Base-by-base conservation (phyloP, 2,329 filamentous ascomycete genomes). In the Ilyonectria sp. region DNA sequence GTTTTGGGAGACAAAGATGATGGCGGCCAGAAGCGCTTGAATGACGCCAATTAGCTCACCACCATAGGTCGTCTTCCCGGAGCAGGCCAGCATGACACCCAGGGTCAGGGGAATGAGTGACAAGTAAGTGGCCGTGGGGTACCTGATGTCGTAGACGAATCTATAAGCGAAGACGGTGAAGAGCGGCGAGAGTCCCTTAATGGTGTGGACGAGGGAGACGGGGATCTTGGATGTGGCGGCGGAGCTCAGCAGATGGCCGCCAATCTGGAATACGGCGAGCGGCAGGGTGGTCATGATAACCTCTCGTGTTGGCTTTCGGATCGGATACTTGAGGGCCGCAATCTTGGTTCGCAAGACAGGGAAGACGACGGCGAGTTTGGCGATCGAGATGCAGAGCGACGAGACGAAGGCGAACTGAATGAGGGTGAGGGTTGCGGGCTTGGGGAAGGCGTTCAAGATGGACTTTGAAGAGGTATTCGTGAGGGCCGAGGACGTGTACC, bases 381-480 rank as follows among this genome's bases (percentile, higher is more conserved):
- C 92, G 67, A 95, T 88, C 58, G 94, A 80, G 29, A 98, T 79
- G 81, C 96, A 99, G 86, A 94, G 96, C 62, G 91, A 90, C 11
- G 94, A 94, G 46, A 99, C 95, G 76, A 98, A 95, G 64, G 90
- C 92, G 82, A 99, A 99, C 85, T 99, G 96, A 58, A 97, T 87
- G 65, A 97, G 87, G 1, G 95, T 98, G 75, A 98, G 88, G 21
- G 95, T 98, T 35, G 96, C 93, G 1, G 95, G 95, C 81, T 94
- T 96, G 65, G 93, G 91, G 72, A 98, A 94, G 49, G 94, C 93
- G 73, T 94, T 98, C 69, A 98, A 86, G 77, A 99, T 99, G 19
- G 95, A 93, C 83, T 99, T 99, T 59, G 96, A 98, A 26, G 96
- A 98, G 2, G 96, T 98, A 80, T 98, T 99, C 69, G 96, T 98